Evolutionary conservation across 805 yeast species (phyloP).

Genomic region (Kazachstania africana): DNA sequence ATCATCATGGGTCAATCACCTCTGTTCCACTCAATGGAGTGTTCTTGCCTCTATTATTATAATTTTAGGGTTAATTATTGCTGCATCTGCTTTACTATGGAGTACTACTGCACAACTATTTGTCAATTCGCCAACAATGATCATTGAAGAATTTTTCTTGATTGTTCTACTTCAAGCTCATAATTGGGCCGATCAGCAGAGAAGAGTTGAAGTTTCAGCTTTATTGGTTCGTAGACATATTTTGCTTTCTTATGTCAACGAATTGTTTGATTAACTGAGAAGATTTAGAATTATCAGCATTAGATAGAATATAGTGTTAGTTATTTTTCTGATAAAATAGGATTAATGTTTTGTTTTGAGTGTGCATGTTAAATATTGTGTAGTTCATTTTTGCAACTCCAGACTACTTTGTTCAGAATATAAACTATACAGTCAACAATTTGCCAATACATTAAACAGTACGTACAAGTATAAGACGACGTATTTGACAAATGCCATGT

Average conservation of each 20-base stretch:
- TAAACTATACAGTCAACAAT: no score
- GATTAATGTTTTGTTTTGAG: no score
- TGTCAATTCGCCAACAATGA: conserved; percentile 34
- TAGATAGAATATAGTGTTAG: background rate
- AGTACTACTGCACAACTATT: conserved; percentile 31
- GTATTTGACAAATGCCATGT: no score
- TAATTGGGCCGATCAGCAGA: conserved; percentile 22
- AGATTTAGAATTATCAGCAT: no score
- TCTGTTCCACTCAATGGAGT: conserved; percentile 26
- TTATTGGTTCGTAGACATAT: conserved; percentile 14
- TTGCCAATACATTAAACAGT: no score
- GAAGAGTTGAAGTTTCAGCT: conserved; percentile 18
- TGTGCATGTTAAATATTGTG: no score
- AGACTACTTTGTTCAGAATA: no score
- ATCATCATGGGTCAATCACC: conserved; percentile 17
- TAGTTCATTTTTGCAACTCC: no score
- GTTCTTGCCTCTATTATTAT: conserved; percentile 21
- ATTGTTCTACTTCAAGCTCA: conserved; percentile 31
- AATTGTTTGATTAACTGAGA: no score
- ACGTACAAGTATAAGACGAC: no score
- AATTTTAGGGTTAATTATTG: conserved; percentile 22
- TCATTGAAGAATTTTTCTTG: conserved; percentile 32
- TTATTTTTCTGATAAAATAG: no score
- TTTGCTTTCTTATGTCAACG: conserved; percentile 1
- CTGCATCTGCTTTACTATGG: conserved; percentile 29